phyloP scores from a whole-genome alignment of 2,329 filamentous ascomycete genomes.

The Furcasterigmium sp. region DNA sequence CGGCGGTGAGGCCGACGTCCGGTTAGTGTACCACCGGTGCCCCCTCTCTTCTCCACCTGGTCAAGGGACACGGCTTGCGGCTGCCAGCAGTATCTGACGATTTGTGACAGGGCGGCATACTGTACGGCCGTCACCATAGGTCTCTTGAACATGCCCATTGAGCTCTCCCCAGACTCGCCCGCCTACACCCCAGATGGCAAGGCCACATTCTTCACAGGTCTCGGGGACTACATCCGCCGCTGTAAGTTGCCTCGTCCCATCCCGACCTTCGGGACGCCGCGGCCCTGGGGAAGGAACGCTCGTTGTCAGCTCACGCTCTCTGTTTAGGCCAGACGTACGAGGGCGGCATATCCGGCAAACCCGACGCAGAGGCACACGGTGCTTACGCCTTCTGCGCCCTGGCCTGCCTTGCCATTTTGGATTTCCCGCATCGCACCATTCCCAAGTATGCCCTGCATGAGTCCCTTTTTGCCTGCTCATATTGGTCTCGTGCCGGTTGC shows the following conservation, averaged over 20 bases:
- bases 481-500: no score
- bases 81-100: constrained; percentile 12
- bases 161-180: constrained; percentile 68
- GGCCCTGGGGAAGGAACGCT: neutral
- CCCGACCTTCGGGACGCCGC: no score
- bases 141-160: constrained; percentile 75
- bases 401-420: constrained; percentile 81
- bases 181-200: constrained; percentile 54
- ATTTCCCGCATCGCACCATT: constrained; percentile 69
- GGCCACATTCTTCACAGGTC: constrained; percentile 60
- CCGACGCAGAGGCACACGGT: constrained; percentile 87
- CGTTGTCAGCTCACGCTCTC: neutral
- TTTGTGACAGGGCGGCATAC: constrained; percentile 68
- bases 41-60: neutral
- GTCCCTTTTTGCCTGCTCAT: no score
- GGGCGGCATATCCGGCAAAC: constrained; percentile 83
- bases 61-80: constrained; percentile 4
- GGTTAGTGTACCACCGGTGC: constrained; percentile 44
- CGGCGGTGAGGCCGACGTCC: constrained; percentile 87
- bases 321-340: constrained; percentile 81
- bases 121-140: constrained; percentile 83
- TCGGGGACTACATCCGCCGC: constrained; percentile 73
- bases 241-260: constrained; percentile 50
- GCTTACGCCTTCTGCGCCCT: constrained; percentile 95
- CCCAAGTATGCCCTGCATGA: constrained; percentile 50